Evolutionary conservation across 2,329 filamentous ascomycete species (phyloP), one percentile per base, ranked within the genome.

Genomic region (Verticillium klebahnii): DNA sequence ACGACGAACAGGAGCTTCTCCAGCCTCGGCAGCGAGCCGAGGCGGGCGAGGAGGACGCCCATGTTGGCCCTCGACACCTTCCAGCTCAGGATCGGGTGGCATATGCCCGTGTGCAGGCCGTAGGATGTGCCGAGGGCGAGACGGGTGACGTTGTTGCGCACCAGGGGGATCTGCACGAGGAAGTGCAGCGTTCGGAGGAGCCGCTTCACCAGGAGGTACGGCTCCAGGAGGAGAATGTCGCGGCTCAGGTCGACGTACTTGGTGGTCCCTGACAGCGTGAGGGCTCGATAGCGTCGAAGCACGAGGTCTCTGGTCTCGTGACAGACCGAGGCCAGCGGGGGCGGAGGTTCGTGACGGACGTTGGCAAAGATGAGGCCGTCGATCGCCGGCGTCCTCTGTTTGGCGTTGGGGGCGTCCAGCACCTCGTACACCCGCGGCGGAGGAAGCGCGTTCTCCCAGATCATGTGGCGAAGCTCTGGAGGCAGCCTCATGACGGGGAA

Each of bases 71-170:
- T 77, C 58, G 76, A 75, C 39, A 75, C 74, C 62, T 76, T 78
- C 68, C 78, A 76, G 65, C 77, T 78, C 50, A 81, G 70, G 8
- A 79, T 74, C 1, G 80, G 75, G 62, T 82, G 79, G 67, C 73
- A 74, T 57, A 82, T 72, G 36, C 79, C 78, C 1, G 76, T 76
- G 64, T 80, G 75, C 52, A 80, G 61, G 55, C 78, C 78, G 69
- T 79, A 82, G 40, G 77, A 78, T 12, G 79, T 81, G 34, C 79
- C 79, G 4, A 81, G 71, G 1, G 79, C 79, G 19, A 82, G 70
- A 11, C 72, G 72, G 34, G 71, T 75, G 54, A 76, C 72, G 62
- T 71, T 73, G 60, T 79, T 75, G 32, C 77, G 73, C 36, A 81
- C 69, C 5, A 78, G 71, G 19, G 79, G 74, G 56, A 81, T 76